Conservation (phyloP, 2,329 filamentous ascomycete species). For the Penicillium digitatum region DNA sequence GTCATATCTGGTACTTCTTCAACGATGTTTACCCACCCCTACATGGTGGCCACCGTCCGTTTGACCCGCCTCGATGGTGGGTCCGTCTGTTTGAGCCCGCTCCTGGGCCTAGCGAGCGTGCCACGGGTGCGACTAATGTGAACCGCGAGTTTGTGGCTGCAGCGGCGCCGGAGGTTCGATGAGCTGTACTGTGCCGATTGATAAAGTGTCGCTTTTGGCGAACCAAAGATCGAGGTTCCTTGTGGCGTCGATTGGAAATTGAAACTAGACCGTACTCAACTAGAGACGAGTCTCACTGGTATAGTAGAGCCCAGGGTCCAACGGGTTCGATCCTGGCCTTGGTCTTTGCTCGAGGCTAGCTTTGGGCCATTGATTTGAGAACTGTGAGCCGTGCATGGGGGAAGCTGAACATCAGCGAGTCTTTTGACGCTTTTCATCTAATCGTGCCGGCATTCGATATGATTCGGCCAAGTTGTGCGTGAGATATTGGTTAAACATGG, state of each 20-base stretch:
- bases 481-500: not conserved
- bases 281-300: not conserved
- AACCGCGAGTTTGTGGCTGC: conserved; percentile 35
- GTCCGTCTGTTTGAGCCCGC: conserved; percentile 67
- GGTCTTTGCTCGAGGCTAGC: not conserved
- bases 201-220: not conserved
- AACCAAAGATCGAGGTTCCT: not conserved
- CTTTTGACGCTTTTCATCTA: not conserved
- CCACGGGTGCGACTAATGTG: conserved; percentile 27
- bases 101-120: conserved; percentile 7
- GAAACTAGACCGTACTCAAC: not conserved
- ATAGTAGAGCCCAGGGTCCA: not conserved
- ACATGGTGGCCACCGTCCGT: conserved; percentile 75
- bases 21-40: conserved; percentile 92
- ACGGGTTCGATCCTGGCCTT: too few species aligned
- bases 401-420: not conserved
- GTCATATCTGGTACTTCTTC: conserved; percentile 98
- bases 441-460: not conserved
- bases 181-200: conserved; percentile 5
- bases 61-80: conserved; percentile 91
- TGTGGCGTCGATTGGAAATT: not conserved
- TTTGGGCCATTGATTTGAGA: not conserved
- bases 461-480: not conserved
- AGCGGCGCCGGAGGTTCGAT: conserved; percentile 34
- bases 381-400: not conserved